These are phyloP conservation scores for Fraxinus platypoda DNA, from an alignment of 305 asterid species.

Conservation along the genomic window DNA sequence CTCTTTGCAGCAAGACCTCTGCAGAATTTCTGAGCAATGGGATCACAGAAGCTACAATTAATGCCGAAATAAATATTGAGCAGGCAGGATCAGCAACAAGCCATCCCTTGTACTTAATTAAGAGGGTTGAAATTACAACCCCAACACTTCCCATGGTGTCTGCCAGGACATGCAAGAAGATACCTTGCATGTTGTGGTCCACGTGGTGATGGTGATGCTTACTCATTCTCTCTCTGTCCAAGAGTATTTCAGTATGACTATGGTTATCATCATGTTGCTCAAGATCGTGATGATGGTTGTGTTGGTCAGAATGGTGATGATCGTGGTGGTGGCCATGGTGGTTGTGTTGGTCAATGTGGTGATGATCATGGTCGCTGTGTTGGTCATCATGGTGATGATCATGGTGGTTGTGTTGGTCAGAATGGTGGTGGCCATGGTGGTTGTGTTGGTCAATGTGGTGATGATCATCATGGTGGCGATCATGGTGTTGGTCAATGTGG, in stretches of 20 bases:
- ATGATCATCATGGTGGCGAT: slow-evolving; percentile 17
- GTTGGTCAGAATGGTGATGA: slow-evolving; percentile 20
- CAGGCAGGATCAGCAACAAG: slow-evolving; percentile 91
- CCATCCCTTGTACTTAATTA: slow-evolving; percentile 93
- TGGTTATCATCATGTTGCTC: slow-evolving; percentile 11
- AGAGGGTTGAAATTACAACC: slow-evolving; percentile 78
- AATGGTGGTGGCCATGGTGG: slow-evolving; percentile 16
- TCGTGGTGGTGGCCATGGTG: slow-evolving; percentile 23
- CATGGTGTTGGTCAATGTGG: not conserved
- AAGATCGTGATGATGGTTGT: slow-evolving; percentile 1
- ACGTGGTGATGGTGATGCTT: slow-evolving; percentile 63
- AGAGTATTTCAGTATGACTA: slow-evolving; percentile 16
- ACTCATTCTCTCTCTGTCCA: slow-evolving; percentile 30
- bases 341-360: slow-evolving; percentile 17
- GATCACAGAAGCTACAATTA: slow-evolving; percentile 74
- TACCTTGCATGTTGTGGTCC: slow-evolving; percentile 96
- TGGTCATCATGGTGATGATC: slow-evolving; percentile 18
- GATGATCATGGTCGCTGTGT: not conserved
- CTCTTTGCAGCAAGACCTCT: slow-evolving; percentile 83
- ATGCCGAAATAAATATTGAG: slow-evolving; percentile 83
- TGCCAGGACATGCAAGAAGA: slow-evolving; percentile 91
- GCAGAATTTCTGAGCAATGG: slow-evolving; percentile 90
- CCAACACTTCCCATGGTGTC: slow-evolving; percentile 98
- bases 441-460: slow-evolving; percentile 18
- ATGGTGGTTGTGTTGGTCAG: slow-evolving; percentile 28